Evolutionary conservation across 2,329 filamentous ascomycete genomes (phyloP).

Genomic region (Whalleya microplaca): DNA sequence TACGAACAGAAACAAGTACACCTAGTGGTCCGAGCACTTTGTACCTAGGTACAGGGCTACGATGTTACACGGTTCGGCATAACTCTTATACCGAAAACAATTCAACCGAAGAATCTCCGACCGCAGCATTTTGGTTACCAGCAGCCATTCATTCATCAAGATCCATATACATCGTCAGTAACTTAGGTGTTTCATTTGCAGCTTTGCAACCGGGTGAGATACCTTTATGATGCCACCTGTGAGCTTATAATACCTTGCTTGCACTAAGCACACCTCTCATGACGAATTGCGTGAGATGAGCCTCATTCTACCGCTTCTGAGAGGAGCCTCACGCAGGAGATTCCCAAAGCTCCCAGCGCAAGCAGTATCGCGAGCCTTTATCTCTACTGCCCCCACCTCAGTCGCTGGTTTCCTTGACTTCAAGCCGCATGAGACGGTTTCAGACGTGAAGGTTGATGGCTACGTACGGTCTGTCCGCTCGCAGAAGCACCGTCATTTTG

Average conservation of each 20-base stretch:
- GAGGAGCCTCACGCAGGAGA: conserved; percentile 24
- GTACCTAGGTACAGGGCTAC: too few relatives aligned
- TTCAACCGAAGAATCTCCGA: background rate
- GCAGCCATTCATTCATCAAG: background rate
- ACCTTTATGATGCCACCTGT: conserved; percentile 7
- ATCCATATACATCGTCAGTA: background rate
- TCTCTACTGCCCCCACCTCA: conserved; percentile 45
- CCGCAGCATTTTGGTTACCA: background rate
- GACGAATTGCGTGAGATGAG: conserved; percentile 26
- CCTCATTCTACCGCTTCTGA: conserved; percentile 24
- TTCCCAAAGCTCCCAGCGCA: conserved; percentile 18
- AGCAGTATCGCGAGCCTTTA: conserved; percentile 22
- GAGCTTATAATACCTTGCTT: background rate
- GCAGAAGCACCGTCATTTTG: conserved; percentile 83
- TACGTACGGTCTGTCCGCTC: conserved; percentile 84
- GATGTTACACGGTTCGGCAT: too few relatives aligned
- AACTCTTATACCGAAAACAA: too few relatives aligned
- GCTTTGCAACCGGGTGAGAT: conserved; percentile 7
- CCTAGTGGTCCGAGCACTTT: too few relatives aligned
- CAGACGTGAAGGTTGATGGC: conserved; percentile 69
- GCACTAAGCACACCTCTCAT: conserved; percentile 3
- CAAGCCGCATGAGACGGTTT: conserved; percentile 47
- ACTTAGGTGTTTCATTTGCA: background rate
- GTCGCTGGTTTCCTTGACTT: conserved; percentile 61
- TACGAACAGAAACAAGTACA: too few relatives aligned